Base-by-base conservation (phyloP, 306 rosid genomes). In the Prunus kanzakura region DNA sequence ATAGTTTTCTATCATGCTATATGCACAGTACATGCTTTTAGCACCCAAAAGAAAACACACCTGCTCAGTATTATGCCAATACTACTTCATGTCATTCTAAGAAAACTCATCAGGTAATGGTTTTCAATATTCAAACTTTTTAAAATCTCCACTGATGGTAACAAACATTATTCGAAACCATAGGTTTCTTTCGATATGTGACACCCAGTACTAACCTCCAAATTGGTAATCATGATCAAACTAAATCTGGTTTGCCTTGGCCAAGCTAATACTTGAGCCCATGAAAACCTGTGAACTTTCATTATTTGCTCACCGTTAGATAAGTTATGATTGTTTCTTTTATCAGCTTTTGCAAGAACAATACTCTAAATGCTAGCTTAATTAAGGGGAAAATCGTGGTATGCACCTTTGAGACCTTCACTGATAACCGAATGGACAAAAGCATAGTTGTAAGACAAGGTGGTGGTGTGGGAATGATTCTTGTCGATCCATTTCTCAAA, bases 381-480 rank as follows among this genome's bases (percentile, higher is more conserved):
- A 88, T 91, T 64, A 80, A 84, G 49, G 90, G 83, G 51, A 87
- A 89, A 85, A 86, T 89, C 20, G 92, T 87, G 70, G 87, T 91
- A 41, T 89, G 93, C 76, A 82, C 91, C 20, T 76, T 69, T 50
- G 92, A 89, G 82, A 56, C 22, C 22, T 23, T 86, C 58, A 50
- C 23, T 6, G 92, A 87, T 80, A 29, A 75, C 52, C 82, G 88
- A 62, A 6, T 0, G 70, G 60, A 71, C 30, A 91, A 86, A 80
- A 78, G 91, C 75, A 43, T 49, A 16, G 14, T 29, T 63, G 60
- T 86, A 79, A 80, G 41, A 78, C 73, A 87, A 75, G 93, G 91
- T 67, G 93, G 91, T 50, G 94, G 88, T 23, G 91, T 88, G 73
- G 93, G 97, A 75, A 85, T 88, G 90, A 89, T 89, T 74, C 90